Conservation (phyloP, 305 asterid species). For the Fraxinus floribunda region DNA sequence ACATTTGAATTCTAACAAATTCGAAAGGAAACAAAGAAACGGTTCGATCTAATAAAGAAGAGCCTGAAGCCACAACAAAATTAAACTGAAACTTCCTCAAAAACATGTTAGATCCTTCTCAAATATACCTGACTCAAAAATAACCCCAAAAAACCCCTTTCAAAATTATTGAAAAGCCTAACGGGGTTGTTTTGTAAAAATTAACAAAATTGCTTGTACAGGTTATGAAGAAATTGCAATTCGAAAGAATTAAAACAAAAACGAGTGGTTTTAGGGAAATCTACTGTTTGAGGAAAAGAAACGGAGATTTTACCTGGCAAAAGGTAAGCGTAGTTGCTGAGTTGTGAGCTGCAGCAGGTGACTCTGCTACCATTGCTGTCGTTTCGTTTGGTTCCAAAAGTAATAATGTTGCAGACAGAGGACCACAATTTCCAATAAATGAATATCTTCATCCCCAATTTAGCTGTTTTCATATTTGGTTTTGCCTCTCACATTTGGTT, state of each 20-base stretch:
- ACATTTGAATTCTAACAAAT: neutral
- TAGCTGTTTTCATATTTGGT: conserved; percentile 9
- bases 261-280: conserved; percentile 22
- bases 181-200: conserved; percentile 19
- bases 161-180: neutral
- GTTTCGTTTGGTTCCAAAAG: conserved; percentile 20
- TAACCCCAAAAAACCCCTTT: conserved; percentile 5
- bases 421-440: conserved; percentile 36
- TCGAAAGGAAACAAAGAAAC: conserved; percentile 18
- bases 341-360: conserved; percentile 21
- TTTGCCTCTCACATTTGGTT: neutral
- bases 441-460: conserved; percentile 18
- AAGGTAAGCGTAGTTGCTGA: conserved; percentile 22
- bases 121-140: neutral
- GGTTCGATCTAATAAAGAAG: conserved; percentile 39
- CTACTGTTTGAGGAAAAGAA: neutral
- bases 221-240: conserved; percentile 1
- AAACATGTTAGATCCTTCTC: neutral
- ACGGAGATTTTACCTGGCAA: conserved; percentile 17
- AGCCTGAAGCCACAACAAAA: conserved; percentile 27
- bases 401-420: conserved; percentile 33
- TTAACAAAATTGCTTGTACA: conserved; percentile 20
- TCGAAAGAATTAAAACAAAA: conserved; percentile 9
- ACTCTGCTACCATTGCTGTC: conserved; percentile 7
- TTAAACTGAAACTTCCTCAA: neutral